Conservation (phyloP, 805 yeast species). For the Saccharomycopsis schoenii region DNA sequence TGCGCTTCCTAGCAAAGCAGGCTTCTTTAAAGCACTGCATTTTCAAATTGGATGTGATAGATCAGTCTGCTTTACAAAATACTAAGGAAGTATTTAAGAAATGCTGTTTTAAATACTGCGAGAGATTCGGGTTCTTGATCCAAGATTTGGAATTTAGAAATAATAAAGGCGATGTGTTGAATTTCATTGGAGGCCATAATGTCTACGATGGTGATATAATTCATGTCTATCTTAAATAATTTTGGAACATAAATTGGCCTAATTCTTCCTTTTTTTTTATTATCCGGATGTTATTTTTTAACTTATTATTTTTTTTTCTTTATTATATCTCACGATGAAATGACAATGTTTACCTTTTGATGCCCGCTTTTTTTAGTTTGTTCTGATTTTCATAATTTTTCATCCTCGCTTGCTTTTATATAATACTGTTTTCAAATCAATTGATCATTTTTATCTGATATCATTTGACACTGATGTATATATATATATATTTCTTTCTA, state of each 20-base stretch:
- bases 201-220: conserved; percentile 13
- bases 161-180: conserved; percentile 10
- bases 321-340: too few relatives aligned
- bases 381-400: too few relatives aligned
- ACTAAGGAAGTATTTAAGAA: conserved; percentile 3
- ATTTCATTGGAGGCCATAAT: neutral
- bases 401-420: too few relatives aligned
- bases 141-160: conserved; percentile 7
- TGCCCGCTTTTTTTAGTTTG: too few relatives aligned
- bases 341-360: too few relatives aligned
- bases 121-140: conserved; percentile 5
- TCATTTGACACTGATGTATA: too few relatives aligned
- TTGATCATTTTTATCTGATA: too few relatives aligned
- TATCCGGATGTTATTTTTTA: neutral
- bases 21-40: conserved; percentile 13
- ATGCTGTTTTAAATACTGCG: conserved; percentile 10
- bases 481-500: too few relatives aligned
- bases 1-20: conserved; percentile 13
- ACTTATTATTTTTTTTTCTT: neutral
- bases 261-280: neutral
- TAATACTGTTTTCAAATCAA: too few relatives aligned
- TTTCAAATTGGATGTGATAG: conserved; percentile 10
- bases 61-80: conserved; percentile 2
- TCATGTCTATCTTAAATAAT: conserved; percentile 7
- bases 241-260: neutral